These are phyloP conservation scores for Suillus occidentalis DNA, from an alignment of 768 basidiomycete genomes.

Conservation along the genomic window DNA sequence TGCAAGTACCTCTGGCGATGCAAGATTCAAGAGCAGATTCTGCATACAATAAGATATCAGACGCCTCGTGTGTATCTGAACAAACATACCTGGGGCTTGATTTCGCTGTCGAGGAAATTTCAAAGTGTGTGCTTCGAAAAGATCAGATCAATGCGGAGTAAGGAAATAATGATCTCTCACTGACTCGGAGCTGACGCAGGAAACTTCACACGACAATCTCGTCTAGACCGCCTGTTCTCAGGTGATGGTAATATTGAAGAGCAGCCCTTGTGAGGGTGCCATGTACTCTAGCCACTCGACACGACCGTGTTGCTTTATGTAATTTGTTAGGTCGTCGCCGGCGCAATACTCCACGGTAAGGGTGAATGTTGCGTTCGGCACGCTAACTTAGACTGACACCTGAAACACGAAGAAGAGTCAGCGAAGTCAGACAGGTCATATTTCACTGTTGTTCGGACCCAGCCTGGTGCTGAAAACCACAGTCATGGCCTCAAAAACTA, in stretches of 20 bases:
- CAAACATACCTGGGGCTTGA: constrained; percentile 81
- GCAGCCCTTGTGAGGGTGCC: constrained; percentile 66
- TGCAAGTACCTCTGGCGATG: constrained; percentile 74
- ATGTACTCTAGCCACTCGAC: constrained; percentile 84
- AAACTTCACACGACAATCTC: constrained; percentile 91
- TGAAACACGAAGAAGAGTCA: too few species aligned
- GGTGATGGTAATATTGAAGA: constrained; percentile 87
- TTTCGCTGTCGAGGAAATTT: constrained; percentile 88
- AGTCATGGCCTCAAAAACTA: too few species aligned
- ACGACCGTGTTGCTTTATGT: constrained; percentile 96
- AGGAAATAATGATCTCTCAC: constrained; percentile 40
- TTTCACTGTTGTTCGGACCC: too few species aligned
- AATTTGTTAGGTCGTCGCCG: constrained; percentile 93
- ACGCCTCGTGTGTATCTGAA: not conserved
- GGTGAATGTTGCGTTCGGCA: constrained; percentile 79
- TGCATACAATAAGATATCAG: constrained; percentile 31
- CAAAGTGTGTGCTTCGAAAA: constrained; percentile 74
- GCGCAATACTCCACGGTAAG: constrained; percentile 97
- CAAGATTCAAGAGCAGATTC: constrained; percentile 89
- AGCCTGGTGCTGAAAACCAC: too few species aligned
- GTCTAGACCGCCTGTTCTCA: constrained; percentile 84
- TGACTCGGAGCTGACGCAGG: constrained; percentile 85
- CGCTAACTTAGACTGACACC: constrained; percentile 49
- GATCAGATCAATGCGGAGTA: not conserved
- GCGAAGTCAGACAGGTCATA: too few species aligned